phyloP scores from a whole-genome alignment of 202 grass and related monocot genomes.

The Eragrostis tef region DNA sequence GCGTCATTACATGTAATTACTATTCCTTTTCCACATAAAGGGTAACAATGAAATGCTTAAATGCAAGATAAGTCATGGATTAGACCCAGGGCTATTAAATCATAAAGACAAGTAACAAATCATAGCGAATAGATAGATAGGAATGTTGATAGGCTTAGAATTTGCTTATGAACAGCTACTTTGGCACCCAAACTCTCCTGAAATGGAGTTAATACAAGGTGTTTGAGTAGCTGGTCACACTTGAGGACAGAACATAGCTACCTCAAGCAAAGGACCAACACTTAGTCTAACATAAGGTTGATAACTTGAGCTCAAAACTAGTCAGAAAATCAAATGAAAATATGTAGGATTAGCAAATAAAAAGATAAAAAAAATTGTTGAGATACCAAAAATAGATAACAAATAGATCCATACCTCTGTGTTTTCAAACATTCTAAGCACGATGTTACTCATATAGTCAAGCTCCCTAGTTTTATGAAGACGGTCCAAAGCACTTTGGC shows the following conservation, averaged over 20 bases:
- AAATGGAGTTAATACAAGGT: conserved; percentile 19
- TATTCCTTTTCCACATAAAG: not conserved
- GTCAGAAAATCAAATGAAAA: conserved; percentile 29
- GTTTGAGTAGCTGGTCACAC: conserved; percentile 17
- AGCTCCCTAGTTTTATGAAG: conserved; percentile 89
- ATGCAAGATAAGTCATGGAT: not conserved
- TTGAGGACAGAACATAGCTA: conserved; percentile 2
- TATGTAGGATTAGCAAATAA: not conserved
- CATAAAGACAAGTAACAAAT: conserved; percentile 5
- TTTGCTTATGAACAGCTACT: not conserved
- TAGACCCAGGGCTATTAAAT: not conserved
- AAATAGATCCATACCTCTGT: conserved; percentile 68
- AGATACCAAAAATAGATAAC: conserved; percentile 37
- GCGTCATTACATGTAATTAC: not conserved
- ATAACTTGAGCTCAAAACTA: conserved; percentile 28
- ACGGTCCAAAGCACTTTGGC: conserved; percentile 72
- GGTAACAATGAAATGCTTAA: conserved; percentile 23
- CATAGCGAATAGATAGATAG: conserved; percentile 19
- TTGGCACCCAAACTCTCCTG: not conserved
- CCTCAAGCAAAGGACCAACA: conserved; percentile 28
- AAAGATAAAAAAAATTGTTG: conserved; percentile 32
- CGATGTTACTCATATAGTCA: conserved; percentile 99
- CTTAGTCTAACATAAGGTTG: conserved; percentile 34
- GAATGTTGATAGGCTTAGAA: not conserved
- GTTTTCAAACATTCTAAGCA: conserved; percentile 98